A percentile compares a stretch with the other conserved stretches of the same genome.
Conservation (phyloP, 768 basidiomycete genomes). For the Tulasnella sp. region DNA sequence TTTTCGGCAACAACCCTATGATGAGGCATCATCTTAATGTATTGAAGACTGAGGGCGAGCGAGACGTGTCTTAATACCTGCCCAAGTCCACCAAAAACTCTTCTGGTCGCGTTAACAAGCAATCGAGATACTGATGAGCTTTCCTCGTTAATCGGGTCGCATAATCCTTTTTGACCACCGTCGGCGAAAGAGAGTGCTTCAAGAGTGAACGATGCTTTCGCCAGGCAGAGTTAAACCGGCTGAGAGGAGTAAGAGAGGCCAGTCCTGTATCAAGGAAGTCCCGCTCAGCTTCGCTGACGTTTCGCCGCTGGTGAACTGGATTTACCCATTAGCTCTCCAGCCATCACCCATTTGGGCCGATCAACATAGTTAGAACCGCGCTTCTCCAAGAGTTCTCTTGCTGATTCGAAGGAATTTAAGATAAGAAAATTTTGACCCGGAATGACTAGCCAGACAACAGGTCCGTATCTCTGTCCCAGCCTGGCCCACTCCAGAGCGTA, state of each 20-base stretch:
- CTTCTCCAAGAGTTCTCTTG: constrained; percentile 31
- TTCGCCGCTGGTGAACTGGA: not conserved
- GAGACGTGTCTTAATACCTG: not conserved
- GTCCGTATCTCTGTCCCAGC: constrained; percentile 21
- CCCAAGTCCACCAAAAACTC: not conserved
- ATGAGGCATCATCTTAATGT: not conserved
- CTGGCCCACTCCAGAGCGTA: not conserved
- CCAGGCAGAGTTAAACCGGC: not conserved
- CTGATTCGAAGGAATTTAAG: constrained; percentile 23
- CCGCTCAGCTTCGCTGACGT: not conserved
- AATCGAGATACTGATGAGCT: not conserved
- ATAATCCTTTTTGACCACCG: not conserved
- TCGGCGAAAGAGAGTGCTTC: not conserved
- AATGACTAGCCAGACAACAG: constrained; percentile 22
- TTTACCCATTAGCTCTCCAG: not conserved
- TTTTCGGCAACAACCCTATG: not conserved
- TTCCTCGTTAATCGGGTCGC: not conserved
- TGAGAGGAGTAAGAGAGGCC: not conserved
- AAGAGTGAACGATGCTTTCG: not conserved
- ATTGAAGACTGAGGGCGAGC: not conserved
- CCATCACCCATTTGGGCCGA: constrained; percentile 17
- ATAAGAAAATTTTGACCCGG: constrained; percentile 24
- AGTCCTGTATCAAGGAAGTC: not conserved
- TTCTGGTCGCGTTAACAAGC: not conserved
- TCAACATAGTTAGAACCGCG: constrained; percentile 30